Percentiles rank a stretch among this genome's conserved stretches.
Evolutionary conservation across 257 asterid genomes (phyloP).

Genomic region (Primulina tabacum): DNA sequence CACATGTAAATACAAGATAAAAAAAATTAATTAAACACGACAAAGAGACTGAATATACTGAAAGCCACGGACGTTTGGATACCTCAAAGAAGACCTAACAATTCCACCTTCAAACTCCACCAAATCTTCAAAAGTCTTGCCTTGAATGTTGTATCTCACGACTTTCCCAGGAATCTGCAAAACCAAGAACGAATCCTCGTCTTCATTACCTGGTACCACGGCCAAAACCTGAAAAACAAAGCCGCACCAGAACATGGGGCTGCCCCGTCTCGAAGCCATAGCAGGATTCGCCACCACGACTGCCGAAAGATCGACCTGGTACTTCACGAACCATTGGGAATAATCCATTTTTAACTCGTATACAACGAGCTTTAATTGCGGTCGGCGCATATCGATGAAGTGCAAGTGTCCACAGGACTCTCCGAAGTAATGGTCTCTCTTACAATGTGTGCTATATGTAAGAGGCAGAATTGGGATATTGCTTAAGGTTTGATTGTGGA

Average conservation of each 20-base stretch:
- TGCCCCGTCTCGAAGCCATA: background rate
- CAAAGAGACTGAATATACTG: conserved; percentile 15
- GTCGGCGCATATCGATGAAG: conserved; percentile 10
- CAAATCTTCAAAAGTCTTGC: conserved; percentile 9
- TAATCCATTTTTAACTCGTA: conserved; percentile 32
- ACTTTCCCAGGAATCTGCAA: conserved; percentile 2
- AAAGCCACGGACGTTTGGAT: background rate
- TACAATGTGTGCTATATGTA: background rate
- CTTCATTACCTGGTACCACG: background rate
- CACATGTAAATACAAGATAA: background rate
- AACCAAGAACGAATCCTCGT: conserved; percentile 13
- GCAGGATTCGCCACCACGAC: background rate
- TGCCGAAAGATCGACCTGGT: conserved; percentile 22
- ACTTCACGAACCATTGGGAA: conserved; percentile 35
- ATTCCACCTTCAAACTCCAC: conserved; percentile 1
- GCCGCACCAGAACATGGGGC: background rate
- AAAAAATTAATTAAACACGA: background rate
- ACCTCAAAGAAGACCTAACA: background rate
- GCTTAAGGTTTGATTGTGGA: conserved; percentile 19
- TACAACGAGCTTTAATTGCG: conserved; percentile 2
- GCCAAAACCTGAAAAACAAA: background rate
- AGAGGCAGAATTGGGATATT: conserved; percentile 15
- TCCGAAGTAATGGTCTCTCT: conserved; percentile 24
- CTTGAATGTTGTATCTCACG: background rate
- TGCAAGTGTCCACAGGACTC: conserved; percentile 35